phyloP scores from a whole-genome alignment of 176 grass and related monocot species.

The Coix lacrymajobi region DNA sequence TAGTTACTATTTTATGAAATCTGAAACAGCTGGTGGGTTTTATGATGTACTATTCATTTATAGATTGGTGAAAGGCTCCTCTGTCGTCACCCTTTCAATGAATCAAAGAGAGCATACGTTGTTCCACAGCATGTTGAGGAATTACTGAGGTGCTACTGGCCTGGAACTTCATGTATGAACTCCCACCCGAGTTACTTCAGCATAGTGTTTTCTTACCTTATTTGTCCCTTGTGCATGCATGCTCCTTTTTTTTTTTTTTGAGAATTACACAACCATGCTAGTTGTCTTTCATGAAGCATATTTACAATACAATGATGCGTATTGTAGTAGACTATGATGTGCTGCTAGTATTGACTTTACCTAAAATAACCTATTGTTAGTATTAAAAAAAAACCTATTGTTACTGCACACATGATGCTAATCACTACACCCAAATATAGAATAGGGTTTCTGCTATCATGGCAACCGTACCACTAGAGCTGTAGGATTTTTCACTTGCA shows the following conservation, averaged over 20 bases:
- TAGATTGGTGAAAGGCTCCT: slow-evolving; percentile 87
- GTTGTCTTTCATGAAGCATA: background rate
- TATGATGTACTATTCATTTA: slow-evolving; percentile 16
- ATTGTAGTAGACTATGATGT: background rate
- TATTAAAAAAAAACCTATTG: no score
- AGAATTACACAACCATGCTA: background rate
- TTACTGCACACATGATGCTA: background rate
- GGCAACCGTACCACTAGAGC: background rate
- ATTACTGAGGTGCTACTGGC: slow-evolving; percentile 82
- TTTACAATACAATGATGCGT: background rate
- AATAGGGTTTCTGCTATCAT: background rate
- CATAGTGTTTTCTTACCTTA: background rate
- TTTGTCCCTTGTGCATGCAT: background rate
- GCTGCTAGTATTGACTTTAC: background rate
- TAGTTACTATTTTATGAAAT: background rate
- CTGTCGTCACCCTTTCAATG: slow-evolving; percentile 87
- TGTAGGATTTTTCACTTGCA: background rate
- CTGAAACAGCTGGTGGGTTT: background rate
- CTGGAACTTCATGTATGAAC: slow-evolving; percentile 68
- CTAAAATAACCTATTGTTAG: background rate
- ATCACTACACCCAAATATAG: background rate
- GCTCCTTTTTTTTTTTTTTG: no score
- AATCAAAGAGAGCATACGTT: slow-evolving; percentile 92
- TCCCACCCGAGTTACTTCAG: background rate
- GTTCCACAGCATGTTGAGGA: slow-evolving; percentile 88